These are phyloP conservation scores for Clitopilus passeckerianus DNA, from an alignment of 768 basidiomycete species.

Conservation along the genomic window DNA sequence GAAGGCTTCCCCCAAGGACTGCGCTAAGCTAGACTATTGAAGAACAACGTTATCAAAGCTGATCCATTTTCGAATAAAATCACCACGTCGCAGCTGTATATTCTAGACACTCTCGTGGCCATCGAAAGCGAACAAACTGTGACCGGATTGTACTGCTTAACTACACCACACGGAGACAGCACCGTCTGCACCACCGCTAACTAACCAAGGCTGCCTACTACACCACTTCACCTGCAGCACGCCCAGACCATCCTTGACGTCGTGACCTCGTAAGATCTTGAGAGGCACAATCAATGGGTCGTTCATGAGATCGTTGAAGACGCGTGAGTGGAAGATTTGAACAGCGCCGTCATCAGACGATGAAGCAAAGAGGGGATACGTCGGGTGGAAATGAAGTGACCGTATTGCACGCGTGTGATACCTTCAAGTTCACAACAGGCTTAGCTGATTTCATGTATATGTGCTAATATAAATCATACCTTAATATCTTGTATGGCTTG, in stretches of 20 bases:
- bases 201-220: constrained; percentile 84
- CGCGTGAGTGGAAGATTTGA: constrained; percentile 93
- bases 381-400: constrained; percentile 88
- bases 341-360: constrained; percentile 97
- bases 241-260: constrained; percentile 79
- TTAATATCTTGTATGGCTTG: constrained; percentile 94
- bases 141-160: constrained; percentile 21
- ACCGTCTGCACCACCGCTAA: constrained; percentile 92
- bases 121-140: no score
- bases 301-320: constrained; percentile 93
- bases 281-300: constrained; percentile 97
- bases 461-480: constrained; percentile 41
- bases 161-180: constrained; percentile 85
- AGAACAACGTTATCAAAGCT: no score
- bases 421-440: constrained; percentile 31
- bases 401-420: constrained; percentile 95
- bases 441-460: constrained; percentile 6
- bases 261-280: constrained; percentile 93
- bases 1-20: no score
- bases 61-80: no score
- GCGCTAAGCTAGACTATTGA: no score
- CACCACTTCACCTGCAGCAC: constrained; percentile 92
- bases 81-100: no score
- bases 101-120: no score
- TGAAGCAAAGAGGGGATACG: constrained; percentile 93